Conservation (phyloP, 352 stramenopile genomes). For the Pythium sukuiense region DNA sequence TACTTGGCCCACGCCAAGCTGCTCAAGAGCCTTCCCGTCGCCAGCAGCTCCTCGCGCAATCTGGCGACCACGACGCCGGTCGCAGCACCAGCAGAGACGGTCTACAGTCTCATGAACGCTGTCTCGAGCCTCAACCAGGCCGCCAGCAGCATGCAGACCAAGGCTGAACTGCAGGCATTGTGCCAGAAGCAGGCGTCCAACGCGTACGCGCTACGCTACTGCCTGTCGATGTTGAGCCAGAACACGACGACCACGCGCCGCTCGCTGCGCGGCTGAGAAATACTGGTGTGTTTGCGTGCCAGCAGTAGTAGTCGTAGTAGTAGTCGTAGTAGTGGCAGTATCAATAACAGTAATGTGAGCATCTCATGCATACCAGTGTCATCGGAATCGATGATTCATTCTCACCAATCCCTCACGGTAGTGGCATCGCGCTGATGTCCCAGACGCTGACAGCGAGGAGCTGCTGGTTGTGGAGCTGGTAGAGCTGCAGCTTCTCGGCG, state of each 20-base stretch:
- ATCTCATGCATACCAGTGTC: too few species aligned
- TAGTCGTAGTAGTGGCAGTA: too few species aligned
- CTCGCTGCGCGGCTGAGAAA: background rate
- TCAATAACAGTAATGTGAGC: too few species aligned
- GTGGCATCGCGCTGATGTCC: background rate
- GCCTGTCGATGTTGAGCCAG: background rate
- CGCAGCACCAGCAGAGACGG: constrained; percentile 20
- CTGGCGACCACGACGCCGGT: constrained; percentile 9
- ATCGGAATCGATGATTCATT: too few species aligned
- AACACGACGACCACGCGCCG: background rate
- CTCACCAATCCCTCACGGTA: background rate
- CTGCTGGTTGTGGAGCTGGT: background rate
- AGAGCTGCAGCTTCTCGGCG: background rate
- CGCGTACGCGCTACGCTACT: constrained; percentile 2
- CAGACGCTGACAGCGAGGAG: background rate
- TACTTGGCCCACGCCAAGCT: constrained; percentile 38
- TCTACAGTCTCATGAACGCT: constrained; percentile 29
- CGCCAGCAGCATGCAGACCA: constrained; percentile 30
- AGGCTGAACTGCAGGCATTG: constrained; percentile 34
- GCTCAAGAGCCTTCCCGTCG: constrained; percentile 31
- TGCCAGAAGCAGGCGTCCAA: constrained; percentile 6
- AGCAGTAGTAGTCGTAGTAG: background rate
- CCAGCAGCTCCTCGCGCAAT: background rate
- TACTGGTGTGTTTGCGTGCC: background rate
- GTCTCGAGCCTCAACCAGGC: constrained; percentile 37